A percentile compares a stretch with the other conserved stretches of the same genome.
Conservation (phyloP, 2,329 filamentous ascomycete genomes). For the Dactylella cylindrospora region DNA sequence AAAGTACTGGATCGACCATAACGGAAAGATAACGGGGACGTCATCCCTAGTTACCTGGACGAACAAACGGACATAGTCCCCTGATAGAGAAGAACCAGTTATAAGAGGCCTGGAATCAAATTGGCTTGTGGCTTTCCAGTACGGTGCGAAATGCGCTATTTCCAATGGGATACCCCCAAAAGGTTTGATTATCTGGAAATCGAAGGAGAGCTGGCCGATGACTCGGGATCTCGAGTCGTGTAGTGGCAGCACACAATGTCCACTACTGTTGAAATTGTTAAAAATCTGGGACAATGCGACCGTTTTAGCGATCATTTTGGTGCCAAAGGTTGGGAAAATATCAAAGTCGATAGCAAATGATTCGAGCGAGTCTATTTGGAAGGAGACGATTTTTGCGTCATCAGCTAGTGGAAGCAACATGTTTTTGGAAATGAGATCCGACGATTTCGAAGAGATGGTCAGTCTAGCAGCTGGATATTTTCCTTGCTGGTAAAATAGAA, state of each 20-base stretch:
- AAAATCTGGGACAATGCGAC: slow-evolving; percentile 89
- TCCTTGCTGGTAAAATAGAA: slow-evolving; percentile 94
- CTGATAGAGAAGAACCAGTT: slow-evolving; percentile 89
- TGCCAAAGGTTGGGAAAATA: slow-evolving; percentile 94
- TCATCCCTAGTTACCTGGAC: slow-evolving; percentile 89
- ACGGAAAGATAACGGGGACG: slow-evolving; percentile 81
- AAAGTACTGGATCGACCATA: slow-evolving; percentile 74
- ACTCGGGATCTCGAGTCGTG: slow-evolving; percentile 89
- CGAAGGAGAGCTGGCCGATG: slow-evolving; percentile 91
- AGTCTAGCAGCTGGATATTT: slow-evolving; percentile 93
- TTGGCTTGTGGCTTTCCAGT: slow-evolving; percentile 98
- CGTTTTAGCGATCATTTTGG: slow-evolving; percentile 94
- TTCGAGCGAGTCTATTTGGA: slow-evolving; percentile 91
- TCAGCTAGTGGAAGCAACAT: slow-evolving; percentile 94
- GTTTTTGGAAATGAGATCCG: slow-evolving; percentile 93
- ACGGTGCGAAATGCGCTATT: slow-evolving; percentile 97
- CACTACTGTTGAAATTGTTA: slow-evolving; percentile 71
- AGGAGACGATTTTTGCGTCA: slow-evolving; percentile 88
- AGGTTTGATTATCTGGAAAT: slow-evolving; percentile 93
- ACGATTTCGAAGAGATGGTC: slow-evolving; percentile 94
- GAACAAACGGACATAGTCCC: slow-evolving; percentile 89
- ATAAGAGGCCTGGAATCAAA: slow-evolving; percentile 84
- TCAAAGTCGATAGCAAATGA: slow-evolving; percentile 95
- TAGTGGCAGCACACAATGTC: slow-evolving; percentile 79
- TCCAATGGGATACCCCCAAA: slow-evolving; percentile 90